These are phyloP conservation scores for Pythium rhizo-oryzae DNA, from an alignment of 352 stramenopile species.

Conservation along the genomic window DNA sequence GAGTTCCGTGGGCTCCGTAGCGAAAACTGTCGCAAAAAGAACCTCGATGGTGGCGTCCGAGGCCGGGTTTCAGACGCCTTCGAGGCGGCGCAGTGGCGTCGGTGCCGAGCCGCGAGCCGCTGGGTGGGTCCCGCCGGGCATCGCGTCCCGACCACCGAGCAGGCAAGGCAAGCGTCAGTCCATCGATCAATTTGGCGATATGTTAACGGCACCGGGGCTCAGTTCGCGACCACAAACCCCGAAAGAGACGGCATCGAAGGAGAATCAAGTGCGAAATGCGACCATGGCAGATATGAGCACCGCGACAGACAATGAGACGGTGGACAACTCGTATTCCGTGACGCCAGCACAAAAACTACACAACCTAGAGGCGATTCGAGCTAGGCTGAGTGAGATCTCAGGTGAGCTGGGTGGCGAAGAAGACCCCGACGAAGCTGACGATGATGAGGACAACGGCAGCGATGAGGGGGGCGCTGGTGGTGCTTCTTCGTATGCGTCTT, in stretches of 20 bases:
- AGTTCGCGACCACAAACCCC: background rate
- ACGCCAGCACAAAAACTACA: conserved; percentile 16
- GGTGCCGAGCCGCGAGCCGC: conserved; percentile 2
- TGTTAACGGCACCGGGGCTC: conserved; percentile 28
- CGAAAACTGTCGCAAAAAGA: background rate
- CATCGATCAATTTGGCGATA: conserved; percentile 49
- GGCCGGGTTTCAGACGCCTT: background rate
- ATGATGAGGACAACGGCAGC: background rate
- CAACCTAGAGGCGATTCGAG: conserved; percentile 12
- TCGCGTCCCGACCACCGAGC: background rate
- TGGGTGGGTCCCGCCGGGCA: background rate
- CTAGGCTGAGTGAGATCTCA: conserved; percentile 14
- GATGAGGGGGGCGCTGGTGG: background rate
- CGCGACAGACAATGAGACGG: background rate
- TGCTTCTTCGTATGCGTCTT: background rate
- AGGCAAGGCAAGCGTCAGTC: background rate
- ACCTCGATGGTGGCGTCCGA: background rate
- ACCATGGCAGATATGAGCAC: background rate
- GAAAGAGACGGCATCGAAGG: conserved; percentile 1
- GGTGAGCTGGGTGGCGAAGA: conserved; percentile 8
- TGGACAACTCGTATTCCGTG: background rate
- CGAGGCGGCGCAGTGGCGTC: background rate
- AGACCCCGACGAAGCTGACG: background rate
- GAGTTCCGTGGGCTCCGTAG: conserved; percentile 1
- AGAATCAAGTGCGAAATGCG: conserved; percentile 19